Conservation (phyloP, 2,329 filamentous ascomycete genomes). For the Teratosphaeria nubilosa region DNA sequence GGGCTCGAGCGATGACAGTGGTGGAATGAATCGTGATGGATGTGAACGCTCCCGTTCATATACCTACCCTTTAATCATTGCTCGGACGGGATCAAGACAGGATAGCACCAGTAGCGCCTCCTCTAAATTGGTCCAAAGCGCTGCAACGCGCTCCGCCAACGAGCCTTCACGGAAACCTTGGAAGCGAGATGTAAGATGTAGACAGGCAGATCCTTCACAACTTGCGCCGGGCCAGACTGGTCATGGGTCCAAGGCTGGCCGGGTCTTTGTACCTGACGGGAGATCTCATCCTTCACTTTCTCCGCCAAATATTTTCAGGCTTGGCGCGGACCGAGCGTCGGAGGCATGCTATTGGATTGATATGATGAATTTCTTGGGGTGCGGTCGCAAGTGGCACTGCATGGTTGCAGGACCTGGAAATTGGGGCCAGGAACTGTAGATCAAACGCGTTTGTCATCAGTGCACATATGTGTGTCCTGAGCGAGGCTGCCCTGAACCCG, state of each 20-base stretch:
- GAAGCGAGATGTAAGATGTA: neutral
- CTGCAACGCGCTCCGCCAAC: neutral
- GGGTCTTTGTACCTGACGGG: neutral
- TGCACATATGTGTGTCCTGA: too few species aligned
- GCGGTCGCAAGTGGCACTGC: neutral
- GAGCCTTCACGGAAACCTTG: too few species aligned
- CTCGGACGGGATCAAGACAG: neutral
- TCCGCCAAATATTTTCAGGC: neutral
- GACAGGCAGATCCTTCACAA: neutral
- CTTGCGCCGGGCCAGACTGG: neutral
- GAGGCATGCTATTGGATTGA: neutral
- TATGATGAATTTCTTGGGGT: neutral
- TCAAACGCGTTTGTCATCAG: too few species aligned
- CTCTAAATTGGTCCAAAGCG: neutral
- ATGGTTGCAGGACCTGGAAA: neutral
- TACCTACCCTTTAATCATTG: neutral
- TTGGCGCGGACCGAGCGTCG: neutral
- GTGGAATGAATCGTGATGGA: neutral
- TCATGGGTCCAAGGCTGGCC: neutral
- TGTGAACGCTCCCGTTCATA: neutral
- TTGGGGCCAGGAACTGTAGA: too few species aligned
- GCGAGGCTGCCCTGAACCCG: too few species aligned
- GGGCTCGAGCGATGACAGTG: neutral
- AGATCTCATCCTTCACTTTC: neutral
- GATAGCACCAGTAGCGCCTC: neutral